Conservation (phyloP, 208 protist species). For the Angomonas desouzai region DNA sequence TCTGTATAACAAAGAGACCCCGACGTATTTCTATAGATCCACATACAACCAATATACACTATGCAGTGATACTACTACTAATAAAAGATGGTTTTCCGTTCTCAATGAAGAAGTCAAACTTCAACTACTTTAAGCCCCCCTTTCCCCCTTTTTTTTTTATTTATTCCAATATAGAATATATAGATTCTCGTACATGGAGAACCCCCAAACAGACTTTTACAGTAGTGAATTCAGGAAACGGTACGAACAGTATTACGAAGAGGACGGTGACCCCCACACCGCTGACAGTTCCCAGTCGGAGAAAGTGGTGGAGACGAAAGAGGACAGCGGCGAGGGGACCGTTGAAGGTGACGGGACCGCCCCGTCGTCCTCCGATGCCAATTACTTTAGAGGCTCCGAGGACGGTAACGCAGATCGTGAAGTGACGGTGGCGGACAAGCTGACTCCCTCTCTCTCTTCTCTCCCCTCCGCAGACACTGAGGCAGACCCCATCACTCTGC, state of each 20-base stretch:
- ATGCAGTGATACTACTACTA: too few species aligned
- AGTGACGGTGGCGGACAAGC: not conserved
- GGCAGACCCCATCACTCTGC: not conserved
- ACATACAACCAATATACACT: too few species aligned
- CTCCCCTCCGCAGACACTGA: not conserved
- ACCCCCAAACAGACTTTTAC: not conserved
- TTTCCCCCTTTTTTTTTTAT: constrained; percentile 4
- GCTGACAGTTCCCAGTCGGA: not conserved
- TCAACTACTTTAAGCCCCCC: too few species aligned
- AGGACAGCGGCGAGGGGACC: not conserved
- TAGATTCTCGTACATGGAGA: not conserved
- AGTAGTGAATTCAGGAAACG: constrained; percentile 9
- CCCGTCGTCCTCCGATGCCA: not conserved
- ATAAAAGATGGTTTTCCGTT: too few species aligned
- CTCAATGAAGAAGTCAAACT: too few species aligned
- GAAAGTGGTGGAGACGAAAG: not conserved
- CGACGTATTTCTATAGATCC: too few species aligned
- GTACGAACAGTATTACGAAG: constrained; percentile 1
- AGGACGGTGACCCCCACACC: not conserved
- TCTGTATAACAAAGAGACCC: too few species aligned
- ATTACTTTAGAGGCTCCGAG: not conserved
- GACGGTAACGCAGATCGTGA: not conserved
- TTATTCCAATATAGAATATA: not conserved
- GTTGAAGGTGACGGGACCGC: not conserved
- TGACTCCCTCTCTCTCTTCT: not conserved